phyloP scores from a whole-genome alignment of 2,329 filamentous ascomycete species.

The Verticillium nonalfalfae region DNA sequence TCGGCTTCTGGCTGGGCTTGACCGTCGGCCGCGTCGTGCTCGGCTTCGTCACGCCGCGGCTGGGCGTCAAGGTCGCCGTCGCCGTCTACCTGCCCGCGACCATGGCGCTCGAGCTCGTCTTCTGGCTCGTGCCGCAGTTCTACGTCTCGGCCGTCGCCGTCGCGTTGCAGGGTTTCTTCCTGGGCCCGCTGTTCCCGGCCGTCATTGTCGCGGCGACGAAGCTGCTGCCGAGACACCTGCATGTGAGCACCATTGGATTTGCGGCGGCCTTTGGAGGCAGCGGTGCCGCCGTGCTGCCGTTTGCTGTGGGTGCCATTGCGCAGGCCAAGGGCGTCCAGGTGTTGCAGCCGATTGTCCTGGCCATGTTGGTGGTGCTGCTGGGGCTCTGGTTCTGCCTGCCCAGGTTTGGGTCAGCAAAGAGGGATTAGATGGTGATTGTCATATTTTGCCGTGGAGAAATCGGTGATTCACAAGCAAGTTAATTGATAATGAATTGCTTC shows the following conservation, averaged over 20 bases:
- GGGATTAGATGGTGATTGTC: background rate
- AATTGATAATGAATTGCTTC: too few species aligned
- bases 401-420: constrained; percentile 29
- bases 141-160: constrained; percentile 69
- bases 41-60: constrained; percentile 64
- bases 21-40: constrained; percentile 64
- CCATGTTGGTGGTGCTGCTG: constrained; percentile 35
- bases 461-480: background rate
- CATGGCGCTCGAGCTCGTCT: constrained; percentile 62
- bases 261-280: constrained; percentile 68
- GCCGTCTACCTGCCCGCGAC: constrained; percentile 57
- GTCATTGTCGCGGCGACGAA: constrained; percentile 66
- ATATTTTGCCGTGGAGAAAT: background rate
- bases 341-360: constrained; percentile 51
- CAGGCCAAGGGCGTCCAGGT: constrained; percentile 47
- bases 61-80: constrained; percentile 64
- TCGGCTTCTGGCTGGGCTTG: constrained; percentile 77
- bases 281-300: constrained; percentile 61
- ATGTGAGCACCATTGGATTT: constrained; percentile 73
- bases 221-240: constrained; percentile 62
- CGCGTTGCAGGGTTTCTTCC: constrained; percentile 68
- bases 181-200: constrained; percentile 72
- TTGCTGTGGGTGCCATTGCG: constrained; percentile 62
- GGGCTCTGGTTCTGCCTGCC: constrained; percentile 40
- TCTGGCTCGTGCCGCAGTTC: constrained; percentile 78